These are phyloP conservation scores for Teratosphaeriaceae sp. DNA, from an alignment of 2,329 filamentous ascomycete genomes.

Conservation along the genomic window DNA sequence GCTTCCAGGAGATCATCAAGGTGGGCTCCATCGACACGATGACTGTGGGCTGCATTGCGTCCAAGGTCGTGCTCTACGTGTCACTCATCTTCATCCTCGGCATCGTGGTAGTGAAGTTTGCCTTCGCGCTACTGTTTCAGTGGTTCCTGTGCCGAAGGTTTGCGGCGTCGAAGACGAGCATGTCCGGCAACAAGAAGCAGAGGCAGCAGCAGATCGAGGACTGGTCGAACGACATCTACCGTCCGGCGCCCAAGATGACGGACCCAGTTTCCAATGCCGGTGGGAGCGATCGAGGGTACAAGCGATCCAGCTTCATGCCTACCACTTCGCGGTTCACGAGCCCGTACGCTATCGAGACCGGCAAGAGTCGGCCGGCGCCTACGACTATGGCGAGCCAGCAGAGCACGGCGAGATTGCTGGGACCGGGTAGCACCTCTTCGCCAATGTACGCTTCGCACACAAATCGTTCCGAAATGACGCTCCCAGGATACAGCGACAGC, in stretches of 20 bases:
- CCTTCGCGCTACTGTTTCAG: conserved; percentile 85
- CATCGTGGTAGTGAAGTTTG: conserved; percentile 78
- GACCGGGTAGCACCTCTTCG: conserved; percentile 21
- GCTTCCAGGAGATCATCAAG: conserved; percentile 88
- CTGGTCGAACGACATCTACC: conserved; percentile 96
- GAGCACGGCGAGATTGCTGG: conserved; percentile 64
- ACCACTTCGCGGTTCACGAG: conserved; percentile 93
- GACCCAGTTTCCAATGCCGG: conserved; percentile 55
- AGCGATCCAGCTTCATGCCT: conserved; percentile 82
- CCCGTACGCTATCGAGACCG: conserved; percentile 67
- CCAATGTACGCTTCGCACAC: conserved; percentile 47
- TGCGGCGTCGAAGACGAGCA: conserved; percentile 76
- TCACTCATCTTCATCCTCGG: conserved; percentile 87
- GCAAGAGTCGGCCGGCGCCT: conserved; percentile 52
- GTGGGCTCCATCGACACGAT: conserved; percentile 95
- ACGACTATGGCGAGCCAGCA: conserved; percentile 95
- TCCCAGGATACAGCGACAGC: conserved; percentile 31
- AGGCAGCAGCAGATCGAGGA: conserved; percentile 93
- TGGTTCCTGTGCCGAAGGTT: conserved; percentile 92
- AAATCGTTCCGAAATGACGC: conserved; percentile 51
- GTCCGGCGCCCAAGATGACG: conserved; percentile 72
- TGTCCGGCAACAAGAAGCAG: conserved; percentile 73
- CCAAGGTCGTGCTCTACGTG: conserved; percentile 92
- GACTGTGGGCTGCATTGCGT: conserved; percentile 94
- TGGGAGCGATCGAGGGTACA: conserved; percentile 66